These are phyloP conservation scores for Paraglomus occultum DNA, from an alignment of 192 early-diverging fungal genomes.

Conservation along the genomic window DNA sequence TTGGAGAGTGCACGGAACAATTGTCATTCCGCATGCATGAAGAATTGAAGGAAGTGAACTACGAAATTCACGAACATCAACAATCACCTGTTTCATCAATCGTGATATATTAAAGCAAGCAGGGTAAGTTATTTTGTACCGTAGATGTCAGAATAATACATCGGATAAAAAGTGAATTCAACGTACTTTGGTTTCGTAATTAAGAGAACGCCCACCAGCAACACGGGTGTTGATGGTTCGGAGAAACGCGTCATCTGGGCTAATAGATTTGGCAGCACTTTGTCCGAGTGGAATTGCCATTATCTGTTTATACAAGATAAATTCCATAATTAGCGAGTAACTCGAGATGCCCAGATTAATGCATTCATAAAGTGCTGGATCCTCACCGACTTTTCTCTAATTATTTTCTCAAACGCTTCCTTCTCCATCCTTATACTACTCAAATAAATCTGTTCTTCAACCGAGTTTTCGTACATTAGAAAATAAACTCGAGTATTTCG, in stretches of 20 bases:
- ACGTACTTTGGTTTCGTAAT: too few relatives aligned
- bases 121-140: too few relatives aligned
- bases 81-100: conserved; percentile 52
- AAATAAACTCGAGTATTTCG: conserved; percentile 79
- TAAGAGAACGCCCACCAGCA: conserved; percentile 53
- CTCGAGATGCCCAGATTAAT: neutral
- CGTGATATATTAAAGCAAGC: neutral
- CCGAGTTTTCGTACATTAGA: conserved; percentile 89
- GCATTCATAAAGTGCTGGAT: neutral
- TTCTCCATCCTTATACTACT: conserved; percentile 84
- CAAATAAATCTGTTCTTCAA: conserved; percentile 93
- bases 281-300: conserved; percentile 79
- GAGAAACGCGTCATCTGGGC: conserved; percentile 26
- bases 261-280: conserved; percentile 16
- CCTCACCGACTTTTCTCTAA: conserved; percentile 79
- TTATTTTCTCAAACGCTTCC: conserved; percentile 90
- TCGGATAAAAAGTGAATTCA: too few relatives aligned
- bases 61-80: conserved; percentile 93
- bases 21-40: conserved; percentile 69
- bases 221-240: conserved; percentile 56
- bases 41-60: conserved; percentile 86
- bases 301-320: conserved; percentile 47
- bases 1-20: conserved; percentile 81
- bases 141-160: too few relatives aligned
- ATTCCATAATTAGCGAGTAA: neutral